Conservation (phyloP, 2,329 filamentous ascomycete species). For the Xylariaceae sp. region DNA sequence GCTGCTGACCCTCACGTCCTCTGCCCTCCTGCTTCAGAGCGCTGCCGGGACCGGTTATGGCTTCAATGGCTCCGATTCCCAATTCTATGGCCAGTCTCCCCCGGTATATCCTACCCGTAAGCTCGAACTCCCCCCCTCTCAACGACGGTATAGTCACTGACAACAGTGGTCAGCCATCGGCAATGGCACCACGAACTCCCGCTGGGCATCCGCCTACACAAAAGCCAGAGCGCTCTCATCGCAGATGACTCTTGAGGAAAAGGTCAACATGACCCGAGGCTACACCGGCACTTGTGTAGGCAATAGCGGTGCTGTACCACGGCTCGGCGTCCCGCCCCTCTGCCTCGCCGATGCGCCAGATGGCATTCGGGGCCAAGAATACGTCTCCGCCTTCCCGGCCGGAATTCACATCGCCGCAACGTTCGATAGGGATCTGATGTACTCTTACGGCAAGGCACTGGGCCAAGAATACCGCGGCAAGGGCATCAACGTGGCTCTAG, state of each 20-base stretch:
- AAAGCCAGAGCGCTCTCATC: conserved; percentile 1
- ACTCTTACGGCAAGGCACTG: conserved; percentile 67
- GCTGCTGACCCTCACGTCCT: background rate
- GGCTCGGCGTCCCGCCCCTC: conserved; percentile 69
- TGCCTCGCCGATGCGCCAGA: conserved; percentile 81
- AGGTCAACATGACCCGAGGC: conserved; percentile 5
- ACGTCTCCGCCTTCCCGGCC: conserved; percentile 77
- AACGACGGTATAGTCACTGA: too few relatives aligned
- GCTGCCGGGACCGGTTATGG: conserved; percentile 1
- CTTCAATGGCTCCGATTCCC: conserved; percentile 5
- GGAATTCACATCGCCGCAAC: conserved; percentile 82
- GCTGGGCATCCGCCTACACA: conserved; percentile 2
- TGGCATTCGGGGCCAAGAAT: conserved; percentile 73
- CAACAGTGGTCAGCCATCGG: background rate
- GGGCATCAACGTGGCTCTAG: conserved; percentile 65
- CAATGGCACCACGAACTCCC: conserved; percentile 2
- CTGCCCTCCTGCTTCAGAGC: conserved; percentile 1
- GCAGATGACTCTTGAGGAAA: conserved; percentile 6
- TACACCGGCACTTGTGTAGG: conserved; percentile 6
- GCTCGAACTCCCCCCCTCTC: background rate
- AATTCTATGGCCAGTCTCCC: conserved; percentile 6
- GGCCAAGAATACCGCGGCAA: conserved; percentile 65
- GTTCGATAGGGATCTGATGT: conserved; percentile 81
- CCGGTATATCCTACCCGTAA: conserved; percentile 5
- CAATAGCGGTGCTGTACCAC: conserved; percentile 56